phyloP scores from a whole-genome alignment of 352 stramenopile genomes.

The Lagenidium sp. region DNA sequence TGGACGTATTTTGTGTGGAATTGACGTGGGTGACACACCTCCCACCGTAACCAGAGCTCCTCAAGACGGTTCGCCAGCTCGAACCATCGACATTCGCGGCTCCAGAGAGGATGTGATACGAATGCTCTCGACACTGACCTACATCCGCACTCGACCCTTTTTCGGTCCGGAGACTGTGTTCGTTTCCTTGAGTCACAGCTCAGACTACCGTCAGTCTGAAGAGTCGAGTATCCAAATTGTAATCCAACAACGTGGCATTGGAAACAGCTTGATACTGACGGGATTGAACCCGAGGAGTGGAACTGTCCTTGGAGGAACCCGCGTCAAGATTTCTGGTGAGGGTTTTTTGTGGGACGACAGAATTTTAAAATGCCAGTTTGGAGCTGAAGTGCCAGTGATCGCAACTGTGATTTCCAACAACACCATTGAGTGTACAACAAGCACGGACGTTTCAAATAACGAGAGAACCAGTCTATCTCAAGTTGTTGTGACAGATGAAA shows the following conservation, averaged over 20 bases:
- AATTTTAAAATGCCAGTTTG: slow-evolving; percentile 45
- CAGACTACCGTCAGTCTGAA: slow-evolving; percentile 32
- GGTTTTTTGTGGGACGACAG: slow-evolving; percentile 26
- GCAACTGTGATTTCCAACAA: slow-evolving; percentile 21
- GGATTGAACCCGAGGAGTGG: slow-evolving; percentile 14
- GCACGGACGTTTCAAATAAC: too few species aligned
- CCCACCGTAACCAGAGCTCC: slow-evolving; percentile 17
- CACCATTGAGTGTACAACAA: too few species aligned
- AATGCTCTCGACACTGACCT: slow-evolving; percentile 34
- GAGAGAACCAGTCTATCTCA: too few species aligned
- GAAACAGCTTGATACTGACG: slow-evolving; percentile 12
- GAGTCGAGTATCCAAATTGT: slow-evolving; percentile 31
- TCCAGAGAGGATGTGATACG: slow-evolving; percentile 17
- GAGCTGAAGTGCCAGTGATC: slow-evolving; percentile 19
- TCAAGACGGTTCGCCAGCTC: slow-evolving; percentile 13
- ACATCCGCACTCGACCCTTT: slow-evolving; percentile 35
- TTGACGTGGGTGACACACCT: slow-evolving; percentile 8
- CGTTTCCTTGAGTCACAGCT: slow-evolving; percentile 29
- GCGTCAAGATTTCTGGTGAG: slow-evolving; percentile 23
- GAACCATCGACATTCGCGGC: slow-evolving; percentile 27
- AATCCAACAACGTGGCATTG: slow-evolving; percentile 20
- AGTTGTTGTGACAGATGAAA: too few species aligned
- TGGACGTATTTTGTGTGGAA: slow-evolving; percentile 34
- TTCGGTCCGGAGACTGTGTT: slow-evolving; percentile 57
- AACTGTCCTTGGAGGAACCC: slow-evolving; percentile 27